Percentiles rank a stretch among this genome's conserved stretches.
Evolutionary conservation across 805 yeast genomes (phyloP).

Genomic region (Nakazawaea holstii): DNA sequence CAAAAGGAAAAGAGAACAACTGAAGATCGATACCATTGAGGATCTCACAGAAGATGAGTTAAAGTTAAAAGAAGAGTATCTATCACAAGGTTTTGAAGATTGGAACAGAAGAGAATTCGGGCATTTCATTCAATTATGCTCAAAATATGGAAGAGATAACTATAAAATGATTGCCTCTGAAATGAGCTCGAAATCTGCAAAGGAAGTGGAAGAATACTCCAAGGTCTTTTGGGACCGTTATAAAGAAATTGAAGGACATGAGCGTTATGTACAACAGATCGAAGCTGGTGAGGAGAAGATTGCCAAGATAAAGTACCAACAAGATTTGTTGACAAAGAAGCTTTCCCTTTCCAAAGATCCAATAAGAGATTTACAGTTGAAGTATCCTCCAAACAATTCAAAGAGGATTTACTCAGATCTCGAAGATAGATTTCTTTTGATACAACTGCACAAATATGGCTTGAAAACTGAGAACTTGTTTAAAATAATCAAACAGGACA

Average conservation of each 20-base stretch:
- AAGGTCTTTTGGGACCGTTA: conserved; percentile 60
- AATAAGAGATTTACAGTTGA: conserved; percentile 55
- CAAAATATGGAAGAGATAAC: conserved; percentile 56
- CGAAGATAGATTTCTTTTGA: conserved; percentile 65
- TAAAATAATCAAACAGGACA: conserved; percentile 63
- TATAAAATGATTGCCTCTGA: conserved; percentile 45
- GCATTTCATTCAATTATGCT: conserved; percentile 63
- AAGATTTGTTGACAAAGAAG: conserved; percentile 47
- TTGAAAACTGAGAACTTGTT: conserved; percentile 51
- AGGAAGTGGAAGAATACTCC: conserved; percentile 57
- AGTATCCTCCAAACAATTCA: conserved; percentile 80
- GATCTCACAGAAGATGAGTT: conserved; percentile 64
- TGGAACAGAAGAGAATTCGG: conserved; percentile 79
- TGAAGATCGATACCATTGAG: conserved; percentile 45
- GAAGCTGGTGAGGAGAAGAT: conserved; percentile 68
- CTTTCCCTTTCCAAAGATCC: conserved; percentile 53
- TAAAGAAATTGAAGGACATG: conserved; percentile 60
- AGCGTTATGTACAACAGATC: conserved; percentile 65
- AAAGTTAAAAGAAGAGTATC: conserved; percentile 41
- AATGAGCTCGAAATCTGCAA: conserved; percentile 49
- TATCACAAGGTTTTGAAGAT: conserved; percentile 53
- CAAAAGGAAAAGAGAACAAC: conserved; percentile 43
- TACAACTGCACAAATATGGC: conserved; percentile 62
- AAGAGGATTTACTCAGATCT: conserved; percentile 62
- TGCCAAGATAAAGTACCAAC: conserved; percentile 49